Conservation (phyloP, 1,284 basidiomycete genomes). For the Rhodotorula sp. region DNA sequence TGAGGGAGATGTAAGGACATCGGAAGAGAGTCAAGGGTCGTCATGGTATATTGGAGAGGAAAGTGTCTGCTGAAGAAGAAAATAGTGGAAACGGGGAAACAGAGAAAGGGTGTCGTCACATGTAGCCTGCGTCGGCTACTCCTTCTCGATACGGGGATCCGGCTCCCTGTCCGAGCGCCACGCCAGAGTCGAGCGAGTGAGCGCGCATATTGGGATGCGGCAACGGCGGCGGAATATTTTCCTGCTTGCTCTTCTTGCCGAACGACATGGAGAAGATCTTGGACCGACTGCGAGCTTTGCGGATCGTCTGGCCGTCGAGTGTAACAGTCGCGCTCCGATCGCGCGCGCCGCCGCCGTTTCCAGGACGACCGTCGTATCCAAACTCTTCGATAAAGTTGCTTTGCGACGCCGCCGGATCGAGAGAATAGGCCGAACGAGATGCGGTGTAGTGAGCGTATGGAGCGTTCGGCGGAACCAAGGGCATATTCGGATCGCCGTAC, state of each 20-base stretch:
- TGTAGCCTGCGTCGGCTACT: neutral
- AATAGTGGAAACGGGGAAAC: neutral
- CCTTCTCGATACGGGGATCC: neutral
- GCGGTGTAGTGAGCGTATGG: constrained; percentile 13
- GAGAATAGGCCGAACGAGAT: constrained; percentile 22
- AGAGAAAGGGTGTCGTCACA: neutral
- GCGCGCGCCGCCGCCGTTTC: neutral
- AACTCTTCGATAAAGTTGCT: constrained; percentile 7
- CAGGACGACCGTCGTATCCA: neutral
- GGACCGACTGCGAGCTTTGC: constrained; percentile 5
- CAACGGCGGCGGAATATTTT: neutral
- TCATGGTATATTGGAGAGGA: neutral
- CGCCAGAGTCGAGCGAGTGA: neutral
- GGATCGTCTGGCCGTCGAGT: neutral
- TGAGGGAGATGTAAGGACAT: too few species aligned
- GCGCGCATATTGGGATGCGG: neutral
- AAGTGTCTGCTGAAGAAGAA: constrained; percentile 1
- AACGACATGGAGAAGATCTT: constrained; percentile 17
- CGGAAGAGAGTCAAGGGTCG: neutral
- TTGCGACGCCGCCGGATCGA: constrained; percentile 8
- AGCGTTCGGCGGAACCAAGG: neutral
- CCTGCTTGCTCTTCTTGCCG: neutral
- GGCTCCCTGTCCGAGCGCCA: neutral
- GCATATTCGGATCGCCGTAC: neutral
- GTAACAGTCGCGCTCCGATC: neutral